Base-by-base conservation (phyloP, 208 protist species). In the Trypanosomatidae sp. region DNA sequence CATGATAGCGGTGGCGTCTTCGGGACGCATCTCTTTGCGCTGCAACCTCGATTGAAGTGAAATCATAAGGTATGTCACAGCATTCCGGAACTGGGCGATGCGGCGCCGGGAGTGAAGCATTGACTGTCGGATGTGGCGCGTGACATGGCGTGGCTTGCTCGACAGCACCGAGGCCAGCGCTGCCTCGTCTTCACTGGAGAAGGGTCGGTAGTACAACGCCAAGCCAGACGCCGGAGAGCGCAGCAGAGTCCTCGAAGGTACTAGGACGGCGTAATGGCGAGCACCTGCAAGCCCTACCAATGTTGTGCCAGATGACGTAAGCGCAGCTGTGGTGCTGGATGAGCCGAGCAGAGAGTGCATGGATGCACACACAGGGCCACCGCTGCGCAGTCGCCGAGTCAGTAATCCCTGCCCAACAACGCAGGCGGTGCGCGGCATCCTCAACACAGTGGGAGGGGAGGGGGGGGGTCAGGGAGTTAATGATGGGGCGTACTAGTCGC, bases 61-160 rank as follows among this genome's bases (percentile, higher is more conserved):
- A 71, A 97, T 97, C 91, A 96, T 97, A 22, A 96, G 80, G 73
- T 91, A 96, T 56, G 94, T 97, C 9, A 97, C 91, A 49, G 89
- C 90, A 75, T 95, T 97, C 41, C 94, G 94, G 68, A 97, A 97
- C 64, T 95, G 91, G 17, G 83, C 80, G 39, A 90, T 87, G 73
- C 87, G 88, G 33, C 84, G 73, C 2, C 91, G 83, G 0, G 91
- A 95, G 53, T 83, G 74, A 15, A 92, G 83, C 87, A 96, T 94
- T 1, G 87, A 90, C 69, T 96, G 91, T 1, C 94, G 91, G 62
- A 97, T 91, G 66, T 95, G 84, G 0, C 90, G 87, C 3, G 89
- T 83, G 15, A 96, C 91, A 66, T 95, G 90, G 39, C 91, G 82
- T 13, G 94, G 91, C 72, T 95, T 95, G 33, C 77, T 88, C 8